Evolutionary conservation across 2,329 filamentous ascomycete genomes (phyloP).

Genomic region (Fusarium sp.): DNA sequence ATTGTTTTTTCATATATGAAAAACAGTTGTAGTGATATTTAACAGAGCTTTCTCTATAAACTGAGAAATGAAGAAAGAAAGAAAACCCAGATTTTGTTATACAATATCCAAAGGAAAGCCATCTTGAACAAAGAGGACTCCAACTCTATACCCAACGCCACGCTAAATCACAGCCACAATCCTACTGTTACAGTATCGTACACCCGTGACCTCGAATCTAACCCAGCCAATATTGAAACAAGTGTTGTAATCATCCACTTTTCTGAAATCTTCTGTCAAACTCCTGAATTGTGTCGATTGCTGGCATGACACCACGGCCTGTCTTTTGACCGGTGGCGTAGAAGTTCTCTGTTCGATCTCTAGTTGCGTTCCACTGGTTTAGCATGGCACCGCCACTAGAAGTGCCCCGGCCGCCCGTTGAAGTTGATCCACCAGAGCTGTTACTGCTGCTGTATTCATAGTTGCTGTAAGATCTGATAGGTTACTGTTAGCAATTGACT

Average conservation of each 20-base stretch:
- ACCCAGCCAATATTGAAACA: neutral
- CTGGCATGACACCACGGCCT: constrained; percentile 14
- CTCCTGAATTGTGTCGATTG: constrained; percentile 17
- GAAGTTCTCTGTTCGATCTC: constrained; percentile 31
- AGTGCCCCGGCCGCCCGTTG: constrained; percentile 29
- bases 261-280: constrained; percentile 25
- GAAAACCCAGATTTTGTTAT: constrained; percentile 12
- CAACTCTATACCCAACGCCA: constrained; percentile 31
- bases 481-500: constrained; percentile 1
- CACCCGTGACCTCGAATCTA: neutral
- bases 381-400: constrained; percentile 14
- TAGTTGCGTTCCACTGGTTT: constrained; percentile 19
- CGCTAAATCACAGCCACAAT: constrained; percentile 31
- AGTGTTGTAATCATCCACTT: neutral
- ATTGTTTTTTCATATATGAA: neutral
- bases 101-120: constrained; percentile 11
- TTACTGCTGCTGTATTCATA: neutral
- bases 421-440: constrained; percentile 25
- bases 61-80: neutral
- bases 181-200: neutral
- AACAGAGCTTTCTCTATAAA: neutral
- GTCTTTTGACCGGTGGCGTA: constrained; percentile 27
- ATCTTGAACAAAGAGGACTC: neutral
- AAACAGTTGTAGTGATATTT: neutral
- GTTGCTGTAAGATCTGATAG: constrained; percentile 17